Base-by-base conservation (phyloP, 1,284 basidiomycete species). In the Anthracocystis panici-leucophaei region DNA sequence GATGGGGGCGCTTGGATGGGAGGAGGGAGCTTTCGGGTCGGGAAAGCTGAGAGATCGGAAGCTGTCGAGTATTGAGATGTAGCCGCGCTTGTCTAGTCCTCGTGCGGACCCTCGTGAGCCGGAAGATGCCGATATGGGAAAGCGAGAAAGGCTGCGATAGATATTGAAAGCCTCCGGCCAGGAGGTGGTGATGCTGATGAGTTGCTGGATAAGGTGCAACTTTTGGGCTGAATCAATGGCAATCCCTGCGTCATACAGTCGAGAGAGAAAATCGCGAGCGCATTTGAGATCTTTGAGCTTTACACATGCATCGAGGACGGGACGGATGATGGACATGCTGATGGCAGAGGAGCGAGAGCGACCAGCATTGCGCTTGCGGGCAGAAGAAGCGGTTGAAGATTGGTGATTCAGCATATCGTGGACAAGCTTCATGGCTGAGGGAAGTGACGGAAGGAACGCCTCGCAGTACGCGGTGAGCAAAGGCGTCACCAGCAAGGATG, bases 381-480 rank as follows among this genome's bases (percentile, higher is more conserved):
- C 14, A 21, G 48, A 41, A 10, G 8, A 3, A 8, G 18, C 6
- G 41, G 44, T 8, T n/a, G 21, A 21, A 23, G 40, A 40, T 27
- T 21, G 33, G 23, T 62, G 27, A 14, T 59, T 59, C n/a, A 77
- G 58, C 45, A 75, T 9, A 35, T 77, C 74, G 9, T 63, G 57
- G 18, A 81, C 55, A 10, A 82, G 66, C 44, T 60, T 50, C 29
- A 73, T 66, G 16, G 76, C 77, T 8, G 68, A 62, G 6, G 73
- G 59, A 0, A 82, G 35, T 1, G 61, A 72, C 6, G 81, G 81
- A 12, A 80, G 56, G 56, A 79, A 81, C 3, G 75, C 73, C 18
- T 65, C 57, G 73, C 77, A 78, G 50, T 80, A 77, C 4, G 81
- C 81, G 11, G 40, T 57, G 20, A 82, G 48, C 12, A 82, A 66